A percentile compares a stretch with the other conserved stretches of the same genome.
Evolutionary conservation across 176 grass and related monocot genomes (phyloP).

Genomic region (Carex parvula): DNA sequence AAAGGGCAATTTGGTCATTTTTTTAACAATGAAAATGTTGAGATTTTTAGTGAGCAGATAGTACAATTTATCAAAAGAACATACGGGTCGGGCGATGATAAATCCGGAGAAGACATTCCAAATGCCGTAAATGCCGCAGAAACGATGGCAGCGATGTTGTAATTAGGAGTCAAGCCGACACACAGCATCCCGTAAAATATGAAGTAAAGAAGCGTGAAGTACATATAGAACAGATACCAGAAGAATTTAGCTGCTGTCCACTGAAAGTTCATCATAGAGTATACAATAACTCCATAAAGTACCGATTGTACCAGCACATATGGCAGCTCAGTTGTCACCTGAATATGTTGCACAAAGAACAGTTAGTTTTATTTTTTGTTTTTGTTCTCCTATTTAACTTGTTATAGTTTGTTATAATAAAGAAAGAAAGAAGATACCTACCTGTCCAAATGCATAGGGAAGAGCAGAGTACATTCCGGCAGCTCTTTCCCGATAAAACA

Average conservation of each 20-base stretch:
- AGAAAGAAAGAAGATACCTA: too few species aligned
- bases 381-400: neutral
- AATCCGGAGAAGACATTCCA: too few species aligned
- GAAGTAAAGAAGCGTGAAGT: slow-evolving; percentile 62
- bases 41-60: too few species aligned
- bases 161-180: slow-evolving; percentile 44
- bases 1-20: too few species aligned
- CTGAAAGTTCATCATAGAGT: slow-evolving; percentile 47
- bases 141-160: slow-evolving; percentile 50
- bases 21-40: too few species aligned
- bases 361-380: neutral
- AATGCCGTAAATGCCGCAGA: slow-evolving; percentile 39
- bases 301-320: slow-evolving; percentile 46
- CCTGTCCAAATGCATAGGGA: too few species aligned
- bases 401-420: neutral
- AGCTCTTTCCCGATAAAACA: too few species aligned
- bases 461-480: too few species aligned
- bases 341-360: neutral
- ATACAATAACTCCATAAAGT: slow-evolving; percentile 39
- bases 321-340: slow-evolving; percentile 47
- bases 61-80: too few species aligned
- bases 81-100: too few species aligned
- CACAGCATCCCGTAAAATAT: slow-evolving; percentile 52
- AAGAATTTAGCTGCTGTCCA: slow-evolving; percentile 25
- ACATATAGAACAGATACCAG: slow-evolving; percentile 25